Evolutionary conservation across 208 protist genomes (phyloP), one percentile per base, ranked within the genome.

Genomic region (Trypanosoma cruzi): DNA sequence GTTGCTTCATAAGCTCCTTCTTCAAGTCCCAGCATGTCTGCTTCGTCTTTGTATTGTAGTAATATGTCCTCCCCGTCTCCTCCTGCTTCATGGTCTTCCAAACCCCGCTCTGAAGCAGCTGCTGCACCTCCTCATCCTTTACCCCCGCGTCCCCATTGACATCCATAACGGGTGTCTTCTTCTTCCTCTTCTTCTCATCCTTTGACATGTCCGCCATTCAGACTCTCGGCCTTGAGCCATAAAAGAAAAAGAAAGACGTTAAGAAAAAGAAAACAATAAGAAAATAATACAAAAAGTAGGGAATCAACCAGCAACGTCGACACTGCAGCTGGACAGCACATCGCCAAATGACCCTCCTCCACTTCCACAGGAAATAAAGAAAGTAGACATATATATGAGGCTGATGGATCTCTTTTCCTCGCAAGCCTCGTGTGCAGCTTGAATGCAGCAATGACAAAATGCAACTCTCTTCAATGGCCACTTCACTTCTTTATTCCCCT

Each of bases 21-120:
- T 37, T 58, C 42, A 85, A 61, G 31, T 89, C 67, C 83, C 80
- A 89, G 28, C 71, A 77, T 26, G 73, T 80, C 34, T 80, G 44
- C 59, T 71, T 75, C 4, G 79, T 86, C 14, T 49, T 44, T 5
- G 62, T 70, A 48, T 89, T 60, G 56, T 81, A 81, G 67, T 82
- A 89, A 64, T 84, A 89, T n/a, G 55, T 58, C 59, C 56, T 72
- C 18, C 77, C 77, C 0, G 68, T 84, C 6, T n/a, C 37, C 31
- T 54, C 57, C 34, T 89, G 73, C 26, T 8, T 59, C 32, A 71
- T 36, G 5, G 58, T 48, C 32, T 74, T 75, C 83, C 83, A 89
- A n/a, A 55, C 55, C 0, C 82, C 82, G 52, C 54, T 66, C 55
- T 71, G 37, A 16, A 89, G 44, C 18, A 71, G 40, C 46, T 48